Evolutionary conservation across 371 early-diverging fungal species (phyloP), one percentile per base, ranked within the genome.

Genomic region (Smittium culicis): DNA sequence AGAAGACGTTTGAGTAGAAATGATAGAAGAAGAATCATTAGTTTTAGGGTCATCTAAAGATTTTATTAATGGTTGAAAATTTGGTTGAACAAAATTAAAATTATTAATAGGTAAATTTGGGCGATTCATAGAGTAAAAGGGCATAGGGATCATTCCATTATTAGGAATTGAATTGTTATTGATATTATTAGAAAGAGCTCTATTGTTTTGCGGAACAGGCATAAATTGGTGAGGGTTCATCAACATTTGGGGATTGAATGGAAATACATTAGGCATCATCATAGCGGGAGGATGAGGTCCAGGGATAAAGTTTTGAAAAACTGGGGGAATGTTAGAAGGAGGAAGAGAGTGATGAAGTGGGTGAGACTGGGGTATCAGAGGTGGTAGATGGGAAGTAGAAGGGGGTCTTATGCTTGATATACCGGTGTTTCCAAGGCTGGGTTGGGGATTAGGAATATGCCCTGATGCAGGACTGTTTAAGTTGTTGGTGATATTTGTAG

Each of bases 161-260:
- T 54, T 66, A 28, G 66, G 69, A 78, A 33, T 84, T 81, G 34
- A 75, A 74, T 58, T 79, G 69, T 64, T 79, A 78, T 34, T 73
- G 72, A 35, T 84, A 82, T 16, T 82, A 81, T 25, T 76, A 72
- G 57, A n/a, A n/a, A n/a, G n/a, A n/a, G n/a, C n/a, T n/a, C n/a
- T n/a, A n/a, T n/a, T n/a, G 20, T 45, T 45, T 5, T 45, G 20
- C 5, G 45, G 45, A 20, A 45, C 11, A 20, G 5, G 5, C 45
- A 45, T 45, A 45, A 11, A 45, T 20, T 45, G 45, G 20, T 45
- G 45, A 45, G 45, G 45, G 45, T 11, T 45, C 45, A 45, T 45
- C 45, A 45, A 11, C 20, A 20, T 5, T 11, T 45, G 5, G 5
- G 45, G 45, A n/a, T n/a, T n/a, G 20, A 45, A 45, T 5, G 45